Base-by-base conservation (phyloP, 2,329 filamentous ascomycete genomes). In the Gremmenia infestans region DNA sequence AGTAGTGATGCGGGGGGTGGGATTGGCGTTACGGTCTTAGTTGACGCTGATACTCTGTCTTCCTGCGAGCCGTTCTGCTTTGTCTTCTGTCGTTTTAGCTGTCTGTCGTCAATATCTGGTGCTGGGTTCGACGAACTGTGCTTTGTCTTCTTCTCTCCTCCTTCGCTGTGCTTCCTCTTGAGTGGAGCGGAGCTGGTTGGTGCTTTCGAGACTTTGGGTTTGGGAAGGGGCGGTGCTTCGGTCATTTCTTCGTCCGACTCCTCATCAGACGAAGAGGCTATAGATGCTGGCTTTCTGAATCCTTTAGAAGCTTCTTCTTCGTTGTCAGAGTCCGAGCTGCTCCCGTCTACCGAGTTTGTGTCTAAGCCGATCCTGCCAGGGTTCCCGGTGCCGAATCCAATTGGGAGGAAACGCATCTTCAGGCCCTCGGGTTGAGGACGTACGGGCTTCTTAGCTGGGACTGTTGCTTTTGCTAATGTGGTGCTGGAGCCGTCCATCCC, bases 401-500 rank as follows among this genome's bases (percentile, higher is more conserved):
- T 80, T 1, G 88, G 87, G 53, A 79, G 79, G 70, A 81, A 91
- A 36, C 87, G 81, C 71, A 85, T 80, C 65, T 79, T 83, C 53
- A 92, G 73, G 6, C 83, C 86, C 64, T 80, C 77, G 1, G 88
- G 87, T 68, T 91, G 88, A 47, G 81, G 75, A 57, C 85, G 81
- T 49, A 82, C 75, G 1, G 77, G 70, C 57, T 76, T 81, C 55
- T 78, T 74, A 4, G 79, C 72, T 2, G 77, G 73, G 48, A 76
- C 74, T 22, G 74, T 77, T 23, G 74, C 71, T 55, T 72, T 54
- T 48, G 57, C 70, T 63, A 56, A 48, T 42, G 14, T 40, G 11
- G 52, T 60, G 57, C 71, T 60, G 69, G 70, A 61, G 64, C 72
- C 60, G 67, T 78, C 70, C n/a, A 74, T 70, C 19, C 53, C 54